Conservation (phyloP, 148 eudicot genomes). For the Rhododendron ferrugineum region DNA sequence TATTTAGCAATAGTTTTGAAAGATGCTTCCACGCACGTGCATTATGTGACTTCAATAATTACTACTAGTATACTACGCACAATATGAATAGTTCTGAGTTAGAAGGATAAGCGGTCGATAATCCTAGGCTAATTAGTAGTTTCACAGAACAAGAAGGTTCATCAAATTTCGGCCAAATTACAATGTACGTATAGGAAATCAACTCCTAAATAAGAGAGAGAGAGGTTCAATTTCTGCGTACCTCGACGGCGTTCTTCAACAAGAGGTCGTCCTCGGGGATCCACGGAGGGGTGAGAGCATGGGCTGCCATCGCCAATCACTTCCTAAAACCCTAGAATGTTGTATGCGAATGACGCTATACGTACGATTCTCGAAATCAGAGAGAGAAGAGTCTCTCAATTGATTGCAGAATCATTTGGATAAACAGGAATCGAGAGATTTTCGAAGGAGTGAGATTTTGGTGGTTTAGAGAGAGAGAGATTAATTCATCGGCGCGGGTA, state of each 20-base stretch:
- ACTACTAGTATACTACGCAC: neutral
- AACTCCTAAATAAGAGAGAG: neutral
- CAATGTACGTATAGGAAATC: neutral
- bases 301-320: slow-evolving; percentile 39
- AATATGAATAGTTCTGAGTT: neutral
- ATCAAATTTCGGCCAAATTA: neutral
- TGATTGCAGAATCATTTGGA: neutral
- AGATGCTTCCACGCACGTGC: neutral
- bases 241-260: slow-evolving; percentile 69
- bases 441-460: neutral
- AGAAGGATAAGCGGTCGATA: neutral
- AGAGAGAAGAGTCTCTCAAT: neutral
- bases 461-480: neutral
- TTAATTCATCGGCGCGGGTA: neutral
- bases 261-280: slow-evolving; percentile 64
- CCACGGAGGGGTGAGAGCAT: slow-evolving; percentile 45
- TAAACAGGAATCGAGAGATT: neutral
- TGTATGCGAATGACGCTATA: neutral
- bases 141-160: neutral
- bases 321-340: slow-evolving; percentile 5
- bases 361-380: neutral
- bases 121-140: neutral
- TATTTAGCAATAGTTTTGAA: neutral
- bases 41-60: neutral
- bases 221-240: slow-evolving; percentile 11